Conservation (phyloP, 148 eudicot genomes). For the Persicaria tinctoria region DNA sequence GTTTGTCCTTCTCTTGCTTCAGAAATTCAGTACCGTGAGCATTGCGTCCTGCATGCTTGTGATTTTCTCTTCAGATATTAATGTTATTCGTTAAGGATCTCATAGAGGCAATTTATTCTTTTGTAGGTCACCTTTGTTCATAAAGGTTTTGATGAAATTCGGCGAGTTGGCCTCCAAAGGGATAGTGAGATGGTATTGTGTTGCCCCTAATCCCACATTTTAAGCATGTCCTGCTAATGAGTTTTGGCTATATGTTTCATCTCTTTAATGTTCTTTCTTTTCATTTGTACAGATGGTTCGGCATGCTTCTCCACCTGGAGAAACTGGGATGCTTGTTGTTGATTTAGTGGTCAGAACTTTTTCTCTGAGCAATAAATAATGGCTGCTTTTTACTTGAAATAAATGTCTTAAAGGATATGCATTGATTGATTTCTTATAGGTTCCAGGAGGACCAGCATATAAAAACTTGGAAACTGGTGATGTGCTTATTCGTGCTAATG, state of each 20-base stretch:
- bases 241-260: background rate
- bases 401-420: background rate
- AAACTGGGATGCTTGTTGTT: slow-evolving; percentile 97
- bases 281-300: slow-evolving; percentile 68
- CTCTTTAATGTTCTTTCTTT: slow-evolving; percentile 3
- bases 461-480: slow-evolving; percentile 92
- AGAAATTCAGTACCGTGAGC: background rate
- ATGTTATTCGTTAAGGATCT: background rate
- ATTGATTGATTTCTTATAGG: slow-evolving; percentile 38
- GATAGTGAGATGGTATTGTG: slow-evolving; percentile 76
- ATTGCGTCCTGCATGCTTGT: background rate
- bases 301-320: slow-evolving; percentile 66
- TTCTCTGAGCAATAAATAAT: slow-evolving; percentile 3
- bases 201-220: background rate
- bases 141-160: slow-evolving; percentile 97
- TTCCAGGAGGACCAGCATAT: slow-evolving; percentile 94
- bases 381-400: background rate
- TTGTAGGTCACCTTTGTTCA: slow-evolving; percentile 82
- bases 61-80: background rate
- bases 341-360: slow-evolving; percentile 80
- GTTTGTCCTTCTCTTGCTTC: background rate
- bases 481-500: slow-evolving; percentile 82
- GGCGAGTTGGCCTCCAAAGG: slow-evolving; percentile 81
- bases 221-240: background rate
- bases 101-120: slow-evolving; percentile 13